Base-by-base conservation (phyloP, 2,329 filamentous ascomycete species). In the Fusarium dimerum region DNA sequence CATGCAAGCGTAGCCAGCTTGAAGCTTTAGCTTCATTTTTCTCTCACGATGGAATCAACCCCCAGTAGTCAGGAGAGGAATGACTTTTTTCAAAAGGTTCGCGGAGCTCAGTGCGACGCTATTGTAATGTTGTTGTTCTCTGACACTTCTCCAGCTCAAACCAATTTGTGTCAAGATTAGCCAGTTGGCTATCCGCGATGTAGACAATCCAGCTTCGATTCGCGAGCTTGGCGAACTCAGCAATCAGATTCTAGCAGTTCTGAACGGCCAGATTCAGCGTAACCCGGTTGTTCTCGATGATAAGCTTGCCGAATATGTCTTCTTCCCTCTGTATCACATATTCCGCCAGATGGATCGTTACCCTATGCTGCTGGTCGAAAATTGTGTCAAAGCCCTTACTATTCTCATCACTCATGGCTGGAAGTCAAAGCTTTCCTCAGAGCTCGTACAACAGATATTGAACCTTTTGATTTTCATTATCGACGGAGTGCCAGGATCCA, bases 251-350 rank as follows among this genome's bases (percentile, higher is more conserved):
- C 70, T 77, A 30, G 57, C 59, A 18, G 68, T 82, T n/a, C 70
- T 86, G 5, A 66, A 76, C 42, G 66, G 68, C 32, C 79, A 79
- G 62, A 62, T 74, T 29, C 64, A 68, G 40, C 65, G 64, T 20
- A 77, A 83, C 57, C 69, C 76, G 3, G 68, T 74, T 2, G 74
- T 76, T 1, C 70, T 97, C 16, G 90, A 97, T 68, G 81, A 86
- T 47, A 93, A 92, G 68, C 76, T 97, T 16, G 91, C 92, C 13
- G 92, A 97, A 75, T 99, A 97, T 77, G 82, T 89, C 66, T 97
- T 97, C 76, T 96, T 97, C 57, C 94, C 94, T 0, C 77, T 99
- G 0, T 92, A 90, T 1, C 88, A 94, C 62, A 84, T 97, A 39
- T 87, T 99, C 63, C 87, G 90, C 52, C 82, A 86, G 56, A 87